Base-by-base conservation (phyloP, 1,139 yeast species). In the Blastobotrys illinoisensis region DNA sequence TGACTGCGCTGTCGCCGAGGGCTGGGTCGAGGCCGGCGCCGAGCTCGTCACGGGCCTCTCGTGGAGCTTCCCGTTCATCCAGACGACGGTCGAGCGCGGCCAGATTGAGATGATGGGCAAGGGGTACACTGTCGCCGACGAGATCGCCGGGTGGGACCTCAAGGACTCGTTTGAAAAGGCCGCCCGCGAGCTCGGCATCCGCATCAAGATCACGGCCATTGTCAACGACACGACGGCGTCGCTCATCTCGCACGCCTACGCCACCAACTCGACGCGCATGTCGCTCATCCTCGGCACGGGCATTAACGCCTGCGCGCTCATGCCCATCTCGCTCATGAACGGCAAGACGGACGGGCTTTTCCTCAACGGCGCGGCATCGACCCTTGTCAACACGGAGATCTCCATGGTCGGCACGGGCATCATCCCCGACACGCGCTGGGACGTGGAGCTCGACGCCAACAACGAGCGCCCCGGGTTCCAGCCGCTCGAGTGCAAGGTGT, bases 231-330 rank as follows among this genome's bases (percentile, higher is more conserved):
- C 96, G 1, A 91, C 86, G 16, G 96, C 97, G 26, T 86, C 96
- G 6, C 76, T 89, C 60, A 75, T 90, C 57, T 82, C 95, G 5
- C 81, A 89, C 64, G 86, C 95, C 19, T 88, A 88, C 69, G 73
- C 82, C 3, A 65, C 74, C 20, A 78, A 86, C 49, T 76, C 78
- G 56, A 86, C 95, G n/a, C 79, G 81, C 9, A 77, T 89, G 62
- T 95, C 96, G 45, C 83, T 90, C 56, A 88, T 90, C 59, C 86
- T 88, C 63, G 97, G 97, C 59, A 89, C 97, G 2, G 97, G 97
- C 63, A 85, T 95, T 48, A 90, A 90, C 69, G 95, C 70, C 14
- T 65, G 72, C 3, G 62, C 64, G 23, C 57, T 65, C 57, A 47
- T 66, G 26, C 70, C 71, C 16, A 44, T 46, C 5, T 13, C 44